phyloP scores from a whole-genome alignment of 768 basidiomycete genomes.

The Pilatotrama ljubarskyi region DNA sequence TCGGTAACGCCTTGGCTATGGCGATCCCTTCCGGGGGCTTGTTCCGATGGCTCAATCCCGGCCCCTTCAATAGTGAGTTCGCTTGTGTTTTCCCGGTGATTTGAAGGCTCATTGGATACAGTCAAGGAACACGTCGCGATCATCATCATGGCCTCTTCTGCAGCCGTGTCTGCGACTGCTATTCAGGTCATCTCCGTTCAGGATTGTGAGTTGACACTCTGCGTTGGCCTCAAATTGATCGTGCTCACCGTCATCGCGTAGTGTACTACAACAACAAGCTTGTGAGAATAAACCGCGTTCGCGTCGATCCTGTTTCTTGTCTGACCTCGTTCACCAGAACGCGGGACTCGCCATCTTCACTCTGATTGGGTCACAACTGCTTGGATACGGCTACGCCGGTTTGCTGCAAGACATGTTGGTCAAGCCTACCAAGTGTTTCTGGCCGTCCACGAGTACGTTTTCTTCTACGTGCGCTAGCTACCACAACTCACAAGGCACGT shows the following conservation, averaged over 20 bases:
- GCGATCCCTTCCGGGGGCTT: constrained; percentile 32
- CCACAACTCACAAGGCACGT: background rate
- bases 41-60: constrained; percentile 39
- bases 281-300: constrained; percentile 6
- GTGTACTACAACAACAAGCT: constrained; percentile 43
- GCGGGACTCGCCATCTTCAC: constrained; percentile 38
- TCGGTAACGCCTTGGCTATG: constrained; percentile 45
- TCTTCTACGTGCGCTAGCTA: background rate
- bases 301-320: background rate
- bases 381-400: constrained; percentile 38
- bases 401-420: constrained; percentile 48
- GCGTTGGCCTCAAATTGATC: too few relatives aligned
- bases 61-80: constrained; percentile 38
- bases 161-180: constrained; percentile 35
- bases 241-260: constrained; percentile 1
- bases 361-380: constrained; percentile 35
- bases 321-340: constrained; percentile 14
- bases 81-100: background rate
- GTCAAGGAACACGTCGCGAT: constrained; percentile 41
- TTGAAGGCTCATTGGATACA: background rate
- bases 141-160: constrained; percentile 37
- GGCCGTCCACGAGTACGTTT: constrained; percentile 31
- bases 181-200: constrained; percentile 37
- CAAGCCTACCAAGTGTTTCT: constrained; percentile 45
- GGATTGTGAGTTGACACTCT: constrained; percentile 31